Conservation (phyloP, 1,139 yeast genomes). For the Candida sp. region DNA sequence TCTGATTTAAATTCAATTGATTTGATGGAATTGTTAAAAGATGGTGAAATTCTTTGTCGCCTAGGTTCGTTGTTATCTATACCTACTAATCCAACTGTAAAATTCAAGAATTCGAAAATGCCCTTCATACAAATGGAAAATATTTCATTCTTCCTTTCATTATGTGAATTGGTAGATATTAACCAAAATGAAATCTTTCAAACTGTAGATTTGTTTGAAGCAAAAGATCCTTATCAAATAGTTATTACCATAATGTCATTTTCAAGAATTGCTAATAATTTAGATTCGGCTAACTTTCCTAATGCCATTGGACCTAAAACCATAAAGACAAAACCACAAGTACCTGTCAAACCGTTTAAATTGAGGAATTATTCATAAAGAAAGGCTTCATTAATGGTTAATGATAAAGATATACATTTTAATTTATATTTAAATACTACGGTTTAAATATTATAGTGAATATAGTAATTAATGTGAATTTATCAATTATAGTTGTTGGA, state of each 20-base stretch:
- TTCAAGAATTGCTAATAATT: constrained; percentile 46
- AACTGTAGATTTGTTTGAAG: constrained; percentile 75
- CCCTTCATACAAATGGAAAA: constrained; percentile 92
- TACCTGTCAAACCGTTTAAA: constrained; percentile 34
- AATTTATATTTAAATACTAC: too few species aligned
- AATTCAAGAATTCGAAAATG: constrained; percentile 64
- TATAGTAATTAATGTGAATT: too few species aligned
- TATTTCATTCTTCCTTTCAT: constrained; percentile 64
- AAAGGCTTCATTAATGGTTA: too few species aligned
- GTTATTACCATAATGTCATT: constrained; percentile 70
- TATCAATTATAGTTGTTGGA: too few species aligned
- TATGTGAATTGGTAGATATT: constrained; percentile 62
- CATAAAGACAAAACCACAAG: constrained; percentile 30
- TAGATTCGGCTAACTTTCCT: constrained; percentile 27
- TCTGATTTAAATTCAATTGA: constrained; percentile 13
- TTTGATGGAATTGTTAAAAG: constrained; percentile 54
- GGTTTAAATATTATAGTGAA: too few species aligned
- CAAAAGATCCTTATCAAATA: constrained; percentile 75
- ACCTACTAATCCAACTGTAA: constrained; percentile 38
- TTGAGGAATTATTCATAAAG: constrained; percentile 7
- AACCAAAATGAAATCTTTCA: constrained; percentile 85
- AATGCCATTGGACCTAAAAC: constrained; percentile 35
- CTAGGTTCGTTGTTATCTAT: constrained; percentile 34
- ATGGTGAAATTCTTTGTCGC: constrained; percentile 64
- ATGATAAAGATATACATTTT: too few species aligned